Evolutionary conservation across 2,329 filamentous ascomycete species (phyloP).

Genomic region (Diaporthe citri): DNA sequence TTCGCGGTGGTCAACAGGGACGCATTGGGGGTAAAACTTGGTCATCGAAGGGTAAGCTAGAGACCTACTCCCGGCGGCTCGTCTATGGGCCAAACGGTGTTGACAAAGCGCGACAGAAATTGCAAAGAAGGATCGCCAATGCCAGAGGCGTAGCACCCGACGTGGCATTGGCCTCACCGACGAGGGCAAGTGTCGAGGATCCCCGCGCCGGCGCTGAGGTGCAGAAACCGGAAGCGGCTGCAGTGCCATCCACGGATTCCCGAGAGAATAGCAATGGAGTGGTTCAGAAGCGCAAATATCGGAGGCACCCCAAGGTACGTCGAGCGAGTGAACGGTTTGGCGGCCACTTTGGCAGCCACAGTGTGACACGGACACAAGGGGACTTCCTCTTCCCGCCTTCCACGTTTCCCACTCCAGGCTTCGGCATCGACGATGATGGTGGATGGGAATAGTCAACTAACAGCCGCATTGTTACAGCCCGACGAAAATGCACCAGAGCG

Average conservation of each 20-base stretch:
- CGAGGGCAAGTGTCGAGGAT: conserved; percentile 66
- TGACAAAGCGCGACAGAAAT: conserved; percentile 66
- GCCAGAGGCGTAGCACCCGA: conserved; percentile 73
- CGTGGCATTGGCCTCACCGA: conserved; percentile 62
- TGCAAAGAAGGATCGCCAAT: conserved; percentile 86
- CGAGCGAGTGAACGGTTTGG: not conserved
- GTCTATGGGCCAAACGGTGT: conserved; percentile 6
- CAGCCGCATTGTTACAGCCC: conserved; percentile 58
- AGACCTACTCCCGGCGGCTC: conserved; percentile 35
- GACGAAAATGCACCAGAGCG: conserved; percentile 85
- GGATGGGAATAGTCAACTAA: conserved; percentile 12
- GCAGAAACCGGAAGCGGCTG: conserved; percentile 57
- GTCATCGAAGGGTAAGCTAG: conserved; percentile 78
- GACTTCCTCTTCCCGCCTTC: not conserved
- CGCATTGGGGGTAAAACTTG: conserved; percentile 81
- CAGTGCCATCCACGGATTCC: conserved; percentile 53
- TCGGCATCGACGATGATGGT: not conserved
- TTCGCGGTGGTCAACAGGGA: conserved; percentile 63
- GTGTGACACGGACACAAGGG: not conserved
- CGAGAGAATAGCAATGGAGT: conserved; percentile 57
- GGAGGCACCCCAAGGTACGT: conserved; percentile 80
- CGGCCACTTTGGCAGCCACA: not conserved
- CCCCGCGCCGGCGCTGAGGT: conserved; percentile 68
- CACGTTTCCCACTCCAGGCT: too few relatives aligned
- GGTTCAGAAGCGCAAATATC: conserved; percentile 78